These are phyloP conservation scores for Aechmea fasciata DNA, from an alignment of 176 grass and related monocot species.

Conservation along the genomic window DNA sequence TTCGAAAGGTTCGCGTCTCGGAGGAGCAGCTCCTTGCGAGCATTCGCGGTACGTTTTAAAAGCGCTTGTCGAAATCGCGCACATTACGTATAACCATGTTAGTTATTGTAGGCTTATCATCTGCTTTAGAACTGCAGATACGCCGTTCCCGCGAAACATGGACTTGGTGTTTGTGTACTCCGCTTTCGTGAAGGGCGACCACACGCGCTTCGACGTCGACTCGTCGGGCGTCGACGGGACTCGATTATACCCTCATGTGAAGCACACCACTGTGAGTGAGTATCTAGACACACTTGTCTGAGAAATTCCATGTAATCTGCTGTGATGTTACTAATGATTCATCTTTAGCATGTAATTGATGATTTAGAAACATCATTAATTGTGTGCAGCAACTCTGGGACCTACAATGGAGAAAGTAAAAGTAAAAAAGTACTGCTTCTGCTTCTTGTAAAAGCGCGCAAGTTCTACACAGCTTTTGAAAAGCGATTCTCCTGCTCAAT, in stretches of 20 bases:
- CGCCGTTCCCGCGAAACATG: constrained; percentile 52
- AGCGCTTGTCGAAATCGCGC: no score
- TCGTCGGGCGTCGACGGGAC: constrained; percentile 42
- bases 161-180: constrained; percentile 89
- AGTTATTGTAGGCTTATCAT: neutral
- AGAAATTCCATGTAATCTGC: constrained; percentile 15
- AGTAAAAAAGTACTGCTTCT: no score
- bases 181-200: constrained; percentile 72
- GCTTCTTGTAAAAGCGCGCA: no score
- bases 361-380: no score
- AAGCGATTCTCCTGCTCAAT: no score
- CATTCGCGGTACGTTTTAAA: constrained; percentile 43
- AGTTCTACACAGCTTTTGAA: no score
- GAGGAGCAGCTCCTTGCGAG: constrained; percentile 64
- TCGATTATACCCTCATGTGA: constrained; percentile 71
- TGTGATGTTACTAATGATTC: neutral
- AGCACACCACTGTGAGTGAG: constrained; percentile 40
- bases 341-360: neutral
- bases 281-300: constrained; percentile 60
- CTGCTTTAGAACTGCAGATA: constrained; percentile 32
- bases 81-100: neutral
- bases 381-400: no score
- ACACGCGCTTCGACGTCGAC: constrained; percentile 69
- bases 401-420: no score
- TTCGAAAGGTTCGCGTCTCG: constrained; percentile 40